Evolutionary conservation across 805 yeast genomes (phyloP), one percentile per base, ranked within the genome.

Genomic region (Nakazawaea wyomingensis): DNA sequence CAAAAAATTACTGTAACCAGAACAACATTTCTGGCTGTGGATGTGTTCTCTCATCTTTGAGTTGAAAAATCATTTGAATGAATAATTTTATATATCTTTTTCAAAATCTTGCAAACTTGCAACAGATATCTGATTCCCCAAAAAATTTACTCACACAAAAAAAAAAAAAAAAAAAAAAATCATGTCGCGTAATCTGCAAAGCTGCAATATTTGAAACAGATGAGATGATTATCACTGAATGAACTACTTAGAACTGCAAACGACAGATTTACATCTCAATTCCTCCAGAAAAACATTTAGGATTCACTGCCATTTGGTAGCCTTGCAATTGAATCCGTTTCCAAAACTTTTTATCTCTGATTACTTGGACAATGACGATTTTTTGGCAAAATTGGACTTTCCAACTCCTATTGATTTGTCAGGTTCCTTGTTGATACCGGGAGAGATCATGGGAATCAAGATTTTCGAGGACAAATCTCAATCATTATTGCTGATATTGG

Each of bases 281-380:
- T 18, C 26, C 10, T 18, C 11, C 5, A 27, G 26, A 16, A 27
- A 13, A 18, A 10, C 26, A 8, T 17, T 20, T 7, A 20, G 17
- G 21, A 30, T 42, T 3, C 36, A 42, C 26, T 36, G 37, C 14
- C 41, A 30, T n/a, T 34, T 42, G 20, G 20, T 42, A 31, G 41
- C 37, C 5, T 13, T 36, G 11, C 37, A 36, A 19, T 11, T 10
- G 33, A 7, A 13, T 3, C 41, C 40, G 5, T 36, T 42, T 17
- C 45, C 45, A 6, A 42, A 42, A 21, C 6, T 42, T n/a, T 42
- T 36, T 24, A 37, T 42, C 14, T 36, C 41, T 5, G 45, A 42
- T 26, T 42, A 26, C 27, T 4, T 14, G 4, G 32, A 30, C 13
- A 31, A 31, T n/a, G 45, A 42, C 2, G 34, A 18, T 17, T 36